Percentiles rank a stretch among this genome's conserved stretches.
These are phyloP conservation scores for Cylindrotheca closterium DNA, from an alignment of 108 stramenopile genomes.

Conservation along the genomic window DNA sequence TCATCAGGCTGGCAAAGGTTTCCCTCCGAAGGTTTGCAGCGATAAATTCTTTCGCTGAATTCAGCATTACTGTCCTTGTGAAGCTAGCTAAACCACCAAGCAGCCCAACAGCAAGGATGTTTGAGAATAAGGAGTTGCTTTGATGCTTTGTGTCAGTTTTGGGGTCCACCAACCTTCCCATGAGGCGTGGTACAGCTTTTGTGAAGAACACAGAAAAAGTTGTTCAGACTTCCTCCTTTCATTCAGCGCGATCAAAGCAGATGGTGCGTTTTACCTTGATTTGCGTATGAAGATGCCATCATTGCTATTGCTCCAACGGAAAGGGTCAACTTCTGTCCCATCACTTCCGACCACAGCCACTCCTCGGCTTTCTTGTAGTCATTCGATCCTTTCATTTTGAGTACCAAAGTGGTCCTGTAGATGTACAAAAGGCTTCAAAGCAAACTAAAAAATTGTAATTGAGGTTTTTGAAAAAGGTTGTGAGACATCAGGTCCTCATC, in stretches of 20 bases:
- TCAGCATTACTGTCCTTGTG: slow-evolving; percentile 67
- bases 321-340: slow-evolving; percentile 21
- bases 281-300: slow-evolving; percentile 65
- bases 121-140: slow-evolving; percentile 9
- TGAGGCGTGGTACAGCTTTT: slow-evolving; percentile 52
- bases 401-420: too few relatives aligned
- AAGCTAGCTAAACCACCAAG: slow-evolving; percentile 83
- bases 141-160: background rate
- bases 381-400: background rate
- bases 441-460: too few relatives aligned
- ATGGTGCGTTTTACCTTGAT: slow-evolving; percentile 57
- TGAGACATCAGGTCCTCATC: too few relatives aligned
- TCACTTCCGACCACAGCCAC: background rate
- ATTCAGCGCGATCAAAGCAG: background rate
- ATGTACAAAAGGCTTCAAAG: too few relatives aligned
- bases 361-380: background rate
- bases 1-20: slow-evolving; percentile 54
- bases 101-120: slow-evolving; percentile 46
- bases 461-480: too few relatives aligned
- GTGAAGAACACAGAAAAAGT: too few relatives aligned
- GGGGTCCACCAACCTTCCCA: slow-evolving; percentile 77
- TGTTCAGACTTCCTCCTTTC: too few relatives aligned
- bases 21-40: slow-evolving; percentile 63
- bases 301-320: slow-evolving; percentile 71
- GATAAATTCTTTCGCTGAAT: slow-evolving; percentile 69